Base-by-base conservation (phyloP, 768 basidiomycete species). In the Termitomyces sp. region DNA sequence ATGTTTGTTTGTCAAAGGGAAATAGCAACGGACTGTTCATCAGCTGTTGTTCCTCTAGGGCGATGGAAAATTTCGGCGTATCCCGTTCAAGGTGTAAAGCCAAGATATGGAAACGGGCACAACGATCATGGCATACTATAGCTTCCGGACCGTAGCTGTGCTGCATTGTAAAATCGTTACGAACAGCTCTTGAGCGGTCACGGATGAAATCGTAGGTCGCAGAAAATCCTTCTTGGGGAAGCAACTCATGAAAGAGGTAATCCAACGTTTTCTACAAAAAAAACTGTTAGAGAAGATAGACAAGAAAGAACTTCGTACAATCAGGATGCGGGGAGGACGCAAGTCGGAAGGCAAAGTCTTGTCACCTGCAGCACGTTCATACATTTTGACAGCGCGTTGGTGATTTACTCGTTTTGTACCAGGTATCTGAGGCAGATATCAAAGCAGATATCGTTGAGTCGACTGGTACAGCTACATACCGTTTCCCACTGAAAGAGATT, bases 131-230 rank as follows among this genome's bases (percentile, higher is more conserved):
- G 63, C 90, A 93, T 61, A 90, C 88, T 47, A 96, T 93, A 2
- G 94, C 91, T 44, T 85, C 60, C 1, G 78, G 70, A 7, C 88
- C 89, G 35, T 84, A 85, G 56, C 85, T 81, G 58, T 88, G 89
- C 67, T 98, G 96, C 79, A 97, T 88, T 0, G 92, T 93, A 60
- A 98, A 96, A 67, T 99, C 96, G 62, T 88, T 94, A 28, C 96
- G 76, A 44, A 98, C 88, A 1, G 91, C 77, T 60, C 96, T 82
- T 0, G 93, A 90, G 21, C 96, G 86, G 71, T 99, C 96, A 22
- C 95, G 85, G 51, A 99, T 85, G 73, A 98, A 98, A 56, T 79
- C 81, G 68, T 85, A 85, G 0, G 90, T 77, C 28, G 80, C 75
- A 22, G 79, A 77, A 62, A 97, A 85, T 2, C 90, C 85, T 11